Evolutionary conservation across 768 basidiomycete species (phyloP).

Genomic region (Clavulina sp.): DNA sequence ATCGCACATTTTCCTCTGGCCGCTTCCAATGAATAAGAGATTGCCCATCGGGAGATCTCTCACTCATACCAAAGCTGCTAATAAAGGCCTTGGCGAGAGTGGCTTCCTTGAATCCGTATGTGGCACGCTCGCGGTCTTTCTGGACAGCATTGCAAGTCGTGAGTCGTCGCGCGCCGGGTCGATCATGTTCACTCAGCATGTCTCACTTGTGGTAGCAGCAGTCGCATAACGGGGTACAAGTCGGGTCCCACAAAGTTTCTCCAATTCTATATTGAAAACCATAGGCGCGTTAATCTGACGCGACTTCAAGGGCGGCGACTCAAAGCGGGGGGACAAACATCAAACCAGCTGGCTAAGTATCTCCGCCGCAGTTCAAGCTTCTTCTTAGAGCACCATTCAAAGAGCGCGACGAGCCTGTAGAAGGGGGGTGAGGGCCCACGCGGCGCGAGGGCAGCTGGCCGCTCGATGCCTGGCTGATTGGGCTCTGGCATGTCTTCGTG

Average conservation of each 20-base stretch:
- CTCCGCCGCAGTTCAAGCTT: slow-evolving; percentile 7
- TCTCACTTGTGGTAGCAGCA: slow-evolving; percentile 72
- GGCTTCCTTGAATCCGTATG: slow-evolving; percentile 91
- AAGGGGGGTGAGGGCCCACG: slow-evolving; percentile 7
- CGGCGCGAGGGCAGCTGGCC: not conserved
- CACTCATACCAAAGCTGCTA: slow-evolving; percentile 69
- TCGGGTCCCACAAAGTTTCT: slow-evolving; percentile 71
- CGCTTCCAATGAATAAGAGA: slow-evolving; percentile 82
- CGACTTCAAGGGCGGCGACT: slow-evolving; percentile 4
- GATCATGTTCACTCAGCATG: not conserved
- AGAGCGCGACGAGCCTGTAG: slow-evolving; percentile 2
- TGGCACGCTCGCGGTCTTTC: slow-evolving; percentile 86
- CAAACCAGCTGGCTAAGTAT: slow-evolving; percentile 41
- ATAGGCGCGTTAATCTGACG: slow-evolving; percentile 8
- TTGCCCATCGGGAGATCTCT: slow-evolving; percentile 62
- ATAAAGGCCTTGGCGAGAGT: slow-evolving; percentile 87
- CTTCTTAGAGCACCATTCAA: slow-evolving; percentile 5
- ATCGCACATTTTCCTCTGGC: slow-evolving; percentile 40
- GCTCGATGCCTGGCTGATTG: no score
- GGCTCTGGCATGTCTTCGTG: no score
- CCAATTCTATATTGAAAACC: slow-evolving; percentile 44
- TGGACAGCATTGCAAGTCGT: no score
- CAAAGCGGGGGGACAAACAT: slow-evolving; percentile 29
- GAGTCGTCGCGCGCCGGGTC: not conserved
- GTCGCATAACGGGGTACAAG: slow-evolving; percentile 73